Conservation (phyloP, 2,329 filamentous ascomycete species). For the Dothiorella sarmentorum region DNA sequence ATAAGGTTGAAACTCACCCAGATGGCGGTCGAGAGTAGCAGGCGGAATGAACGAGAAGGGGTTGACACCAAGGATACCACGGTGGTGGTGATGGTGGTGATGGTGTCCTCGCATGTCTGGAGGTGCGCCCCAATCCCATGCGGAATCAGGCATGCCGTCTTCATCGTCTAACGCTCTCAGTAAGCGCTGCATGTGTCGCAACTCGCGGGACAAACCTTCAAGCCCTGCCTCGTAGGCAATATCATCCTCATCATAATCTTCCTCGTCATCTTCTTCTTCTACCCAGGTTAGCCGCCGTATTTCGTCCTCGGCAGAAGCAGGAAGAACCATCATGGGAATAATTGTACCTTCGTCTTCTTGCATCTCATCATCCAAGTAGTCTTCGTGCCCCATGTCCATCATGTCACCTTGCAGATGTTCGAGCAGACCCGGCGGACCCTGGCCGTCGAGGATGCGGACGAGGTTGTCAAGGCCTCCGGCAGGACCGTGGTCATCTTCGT, state of each 20-base stretch:
- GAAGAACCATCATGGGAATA: neutral
- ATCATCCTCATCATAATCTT: conserved; percentile 67
- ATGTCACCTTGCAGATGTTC: conserved; percentile 43
- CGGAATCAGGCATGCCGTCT: conserved; percentile 38
- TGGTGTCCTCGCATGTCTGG: conserved; percentile 33
- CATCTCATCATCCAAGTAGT: conserved; percentile 57
- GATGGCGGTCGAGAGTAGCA: conserved; percentile 52
- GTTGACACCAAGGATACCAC: conserved; percentile 57
- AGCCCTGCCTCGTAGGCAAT: conserved; percentile 55
- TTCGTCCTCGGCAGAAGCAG: too few species aligned
- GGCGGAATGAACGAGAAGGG: conserved; percentile 30
- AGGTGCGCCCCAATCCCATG: conserved; percentile 49
- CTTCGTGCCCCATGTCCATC: conserved; percentile 46
- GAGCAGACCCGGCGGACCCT: conserved; percentile 36
- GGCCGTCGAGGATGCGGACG: conserved; percentile 32
- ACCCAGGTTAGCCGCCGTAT: conserved; percentile 15
- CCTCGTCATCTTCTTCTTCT: conserved; percentile 50
- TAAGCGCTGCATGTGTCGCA: conserved; percentile 14
- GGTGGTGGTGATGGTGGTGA: conserved; percentile 48
- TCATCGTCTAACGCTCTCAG: conserved; percentile 37
- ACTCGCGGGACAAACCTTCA: conserved; percentile 31
- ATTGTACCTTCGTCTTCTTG: conserved; percentile 58
- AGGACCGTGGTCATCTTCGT: conserved; percentile 51
- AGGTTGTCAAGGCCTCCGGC: conserved; percentile 27
- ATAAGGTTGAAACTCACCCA: conserved; percentile 18